phyloP scores from a whole-genome alignment of 106 monocot species.

The Phalaenopsis aphrodite region DNA sequence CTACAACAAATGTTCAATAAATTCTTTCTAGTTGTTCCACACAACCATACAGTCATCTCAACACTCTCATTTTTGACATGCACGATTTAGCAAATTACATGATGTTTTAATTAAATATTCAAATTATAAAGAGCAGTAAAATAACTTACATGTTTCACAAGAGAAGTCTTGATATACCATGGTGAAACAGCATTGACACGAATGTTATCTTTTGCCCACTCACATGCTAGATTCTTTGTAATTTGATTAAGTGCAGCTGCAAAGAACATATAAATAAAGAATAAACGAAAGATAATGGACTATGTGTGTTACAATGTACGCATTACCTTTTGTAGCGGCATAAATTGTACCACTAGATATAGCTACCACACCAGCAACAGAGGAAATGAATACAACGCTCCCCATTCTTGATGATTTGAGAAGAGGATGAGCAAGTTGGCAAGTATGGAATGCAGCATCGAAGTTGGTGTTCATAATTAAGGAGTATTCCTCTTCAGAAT shows the following conservation, averaged over 20 bases:
- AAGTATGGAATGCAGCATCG: conserved; percentile 48
- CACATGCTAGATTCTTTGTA: conserved; percentile 53
- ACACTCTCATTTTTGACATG: not conserved
- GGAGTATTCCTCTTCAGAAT: conserved; percentile 22
- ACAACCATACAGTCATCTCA: not conserved
- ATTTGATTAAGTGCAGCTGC: conserved; percentile 57
- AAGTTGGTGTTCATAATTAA: conserved; percentile 31
- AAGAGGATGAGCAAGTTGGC: conserved; percentile 51
- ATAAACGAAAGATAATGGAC: not conserved
- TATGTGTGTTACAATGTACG: not conserved
- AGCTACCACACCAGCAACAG: conserved; percentile 26
- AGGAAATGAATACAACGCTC: conserved; percentile 41
- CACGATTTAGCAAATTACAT: not conserved
- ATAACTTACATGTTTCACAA: not conserved
- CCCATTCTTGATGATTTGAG: conserved; percentile 37
- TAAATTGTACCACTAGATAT: conserved; percentile 13
- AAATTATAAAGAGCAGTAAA: not conserved
- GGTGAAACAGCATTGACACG: conserved; percentile 46
- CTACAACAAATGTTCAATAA: not conserved
- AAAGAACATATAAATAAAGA: not conserved
- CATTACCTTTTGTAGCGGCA: conserved; percentile 37
- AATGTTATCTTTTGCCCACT: conserved; percentile 67
- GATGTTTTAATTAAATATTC: not conserved
- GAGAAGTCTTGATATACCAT: conserved; percentile 37
- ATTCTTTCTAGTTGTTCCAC: not conserved